Evolutionary conservation across 2,329 filamentous ascomycete species (phyloP).

Genomic region (Clarireedia homoeocarpa): DNA sequence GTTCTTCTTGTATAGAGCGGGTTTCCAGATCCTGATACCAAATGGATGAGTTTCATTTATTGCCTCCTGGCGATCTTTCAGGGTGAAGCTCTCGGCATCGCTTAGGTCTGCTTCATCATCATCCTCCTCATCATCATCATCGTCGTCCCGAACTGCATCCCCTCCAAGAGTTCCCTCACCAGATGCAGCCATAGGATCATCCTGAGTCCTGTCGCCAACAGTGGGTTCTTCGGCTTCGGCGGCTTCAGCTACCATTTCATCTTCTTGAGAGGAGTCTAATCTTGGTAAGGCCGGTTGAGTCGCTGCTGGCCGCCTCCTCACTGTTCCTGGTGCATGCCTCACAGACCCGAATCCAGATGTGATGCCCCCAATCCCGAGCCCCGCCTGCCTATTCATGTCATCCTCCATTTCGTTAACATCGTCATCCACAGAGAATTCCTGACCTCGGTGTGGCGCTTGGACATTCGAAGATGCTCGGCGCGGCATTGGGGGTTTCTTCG

Average conservation of each 20-base stretch:
- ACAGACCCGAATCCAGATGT: slow-evolving; percentile 31
- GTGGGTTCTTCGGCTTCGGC: slow-evolving; percentile 5
- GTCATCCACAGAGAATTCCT: slow-evolving; percentile 87
- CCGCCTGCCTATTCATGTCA: slow-evolving; percentile 44
- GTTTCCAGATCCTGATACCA: slow-evolving; percentile 98
- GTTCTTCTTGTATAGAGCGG: slow-evolving; percentile 94
- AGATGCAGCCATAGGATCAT: slow-evolving; percentile 15
- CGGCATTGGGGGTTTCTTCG: slow-evolving; percentile 59
- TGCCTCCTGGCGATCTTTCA: slow-evolving; percentile 92
- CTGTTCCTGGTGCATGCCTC: slow-evolving; percentile 41
- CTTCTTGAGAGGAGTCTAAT: slow-evolving; percentile 41
- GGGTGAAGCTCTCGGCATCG: slow-evolving; percentile 93
- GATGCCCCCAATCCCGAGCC: slow-evolving; percentile 30
- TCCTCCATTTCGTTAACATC: slow-evolving; percentile 72
- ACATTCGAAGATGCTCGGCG: slow-evolving; percentile 67
- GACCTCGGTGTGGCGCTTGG: slow-evolving; percentile 68
- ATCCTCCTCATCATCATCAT: slow-evolving; percentile 41
- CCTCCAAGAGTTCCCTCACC: slow-evolving; percentile 20
- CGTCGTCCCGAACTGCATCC: slow-evolving; percentile 35
- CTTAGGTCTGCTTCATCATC: slow-evolving; percentile 69
- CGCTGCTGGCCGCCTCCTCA: slow-evolving; percentile 40
- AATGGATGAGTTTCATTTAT: slow-evolving; percentile 99
- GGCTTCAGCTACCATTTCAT: slow-evolving; percentile 31
- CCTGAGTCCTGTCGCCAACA: slow-evolving; percentile 12
- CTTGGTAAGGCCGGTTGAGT: slow-evolving; percentile 38